Evolutionary conservation across 2,329 filamentous ascomycete genomes (phyloP).

Genomic region (Pestalotiopsis fici): DNA sequence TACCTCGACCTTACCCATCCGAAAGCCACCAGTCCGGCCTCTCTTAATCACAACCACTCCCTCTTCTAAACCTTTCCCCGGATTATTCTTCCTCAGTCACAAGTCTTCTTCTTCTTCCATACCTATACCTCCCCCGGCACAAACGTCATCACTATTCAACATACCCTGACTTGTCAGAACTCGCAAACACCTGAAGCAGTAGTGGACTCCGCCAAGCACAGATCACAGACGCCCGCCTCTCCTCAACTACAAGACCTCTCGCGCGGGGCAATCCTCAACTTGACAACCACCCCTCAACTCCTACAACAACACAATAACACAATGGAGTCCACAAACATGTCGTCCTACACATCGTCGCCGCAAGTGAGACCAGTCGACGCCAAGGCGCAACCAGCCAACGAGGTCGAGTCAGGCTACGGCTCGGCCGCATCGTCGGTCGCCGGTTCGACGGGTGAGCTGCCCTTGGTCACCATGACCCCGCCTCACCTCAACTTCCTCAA

Average conservation of each 20-base stretch:
- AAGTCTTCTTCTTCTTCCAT: background rate
- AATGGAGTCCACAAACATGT: slow-evolving; percentile 37
- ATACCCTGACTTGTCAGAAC: background rate
- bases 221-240: background rate
- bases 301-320: slow-evolving; percentile 20
- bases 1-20: background rate
- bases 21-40: background rate
- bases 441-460: slow-evolving; percentile 63
- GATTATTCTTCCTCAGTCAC: background rate
- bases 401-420: slow-evolving; percentile 83
- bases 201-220: background rate
- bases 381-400: slow-evolving; percentile 41
- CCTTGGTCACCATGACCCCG: slow-evolving; percentile 82
- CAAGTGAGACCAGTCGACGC: slow-evolving; percentile 34
- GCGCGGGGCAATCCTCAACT: slow-evolving; percentile 26
- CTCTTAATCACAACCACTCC: slow-evolving; percentile 7
- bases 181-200: too few species aligned
- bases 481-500: slow-evolving; percentile 91
- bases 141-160: background rate
- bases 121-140: background rate
- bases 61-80: slow-evolving; percentile 3
- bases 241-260: slow-evolving; percentile 18
- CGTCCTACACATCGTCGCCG: slow-evolving; percentile 40
- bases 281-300: background rate
- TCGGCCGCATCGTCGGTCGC: slow-evolving; percentile 60